A percentile compares a stretch with the other conserved stretches of the same genome.
Evolutionary conservation across 2,329 filamentous ascomycete species (phyloP).

Genomic region (Calycina herbarum): DNA sequence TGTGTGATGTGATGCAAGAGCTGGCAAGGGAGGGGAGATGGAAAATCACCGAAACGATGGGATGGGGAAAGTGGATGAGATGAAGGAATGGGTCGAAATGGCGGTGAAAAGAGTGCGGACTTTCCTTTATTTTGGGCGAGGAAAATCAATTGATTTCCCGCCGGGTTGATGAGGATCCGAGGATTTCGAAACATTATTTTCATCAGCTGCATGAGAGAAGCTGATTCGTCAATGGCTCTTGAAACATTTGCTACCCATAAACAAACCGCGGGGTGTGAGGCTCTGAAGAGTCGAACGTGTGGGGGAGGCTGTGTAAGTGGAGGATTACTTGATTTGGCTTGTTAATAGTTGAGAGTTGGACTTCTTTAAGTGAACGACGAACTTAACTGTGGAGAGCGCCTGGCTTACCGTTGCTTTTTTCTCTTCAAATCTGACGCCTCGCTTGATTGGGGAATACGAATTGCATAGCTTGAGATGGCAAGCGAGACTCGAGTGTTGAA

Average conservation of each 20-base stretch:
- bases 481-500: no score
- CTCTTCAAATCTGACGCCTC: no score
- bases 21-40: background rate
- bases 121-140: background rate
- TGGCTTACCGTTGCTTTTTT: no score
- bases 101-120: background rate
- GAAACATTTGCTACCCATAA: background rate
- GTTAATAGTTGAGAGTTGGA: background rate
- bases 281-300: background rate
- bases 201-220: background rate
- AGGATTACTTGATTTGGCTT: slow-evolving; percentile 1
- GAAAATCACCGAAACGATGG: slow-evolving; percentile 2
- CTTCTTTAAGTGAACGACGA: background rate
- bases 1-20: background rate
- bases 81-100: background rate
- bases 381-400: no score
- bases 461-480: no score
- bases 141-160: background rate
- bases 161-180: background rate
- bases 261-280: background rate
- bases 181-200: background rate
- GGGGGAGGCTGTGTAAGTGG: background rate
- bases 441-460: no score
- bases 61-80: background rate
- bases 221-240: slow-evolving; percentile 1